phyloP scores from a whole-genome alignment of 495 filamentous ascomycete species.

The Neurospora sp. region DNA sequence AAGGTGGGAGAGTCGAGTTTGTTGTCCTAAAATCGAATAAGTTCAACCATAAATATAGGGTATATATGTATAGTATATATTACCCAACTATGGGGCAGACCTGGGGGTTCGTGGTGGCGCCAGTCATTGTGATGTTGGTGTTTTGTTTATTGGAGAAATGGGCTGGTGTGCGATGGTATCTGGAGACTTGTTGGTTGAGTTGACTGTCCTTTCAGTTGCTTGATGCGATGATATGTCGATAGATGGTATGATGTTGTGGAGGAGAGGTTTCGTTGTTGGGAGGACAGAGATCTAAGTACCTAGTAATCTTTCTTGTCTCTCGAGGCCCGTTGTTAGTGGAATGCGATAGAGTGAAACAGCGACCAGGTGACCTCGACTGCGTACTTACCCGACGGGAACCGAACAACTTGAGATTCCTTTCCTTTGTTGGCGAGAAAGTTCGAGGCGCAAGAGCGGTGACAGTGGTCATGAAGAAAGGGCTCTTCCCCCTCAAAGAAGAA shows the following conservation, averaged over 20 bases:
- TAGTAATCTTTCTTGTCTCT: background rate
- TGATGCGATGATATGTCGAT: background rate
- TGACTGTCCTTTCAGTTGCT: background rate
- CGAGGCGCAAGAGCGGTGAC: background rate
- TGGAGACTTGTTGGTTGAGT: background rate
- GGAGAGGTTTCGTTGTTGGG: background rate
- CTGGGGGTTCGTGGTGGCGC: background rate
- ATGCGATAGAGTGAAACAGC: background rate
- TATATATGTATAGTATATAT: no score
- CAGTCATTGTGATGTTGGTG: background rate
- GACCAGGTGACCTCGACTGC: background rate
- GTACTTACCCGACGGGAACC: background rate
- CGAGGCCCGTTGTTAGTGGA: background rate
- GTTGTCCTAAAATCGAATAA: no score
- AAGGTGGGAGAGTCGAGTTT: slow-evolving; percentile 32
- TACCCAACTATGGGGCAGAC: background rate
- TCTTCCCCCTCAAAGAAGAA: background rate
- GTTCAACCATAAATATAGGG: no score
- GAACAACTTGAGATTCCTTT: background rate
- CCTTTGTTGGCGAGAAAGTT: background rate
- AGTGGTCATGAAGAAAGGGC: background rate
- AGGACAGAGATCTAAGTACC: background rate
- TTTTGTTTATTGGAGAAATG: background rate
- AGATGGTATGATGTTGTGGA: background rate
- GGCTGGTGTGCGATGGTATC: background rate